phyloP scores from a whole-genome alignment of 2,329 filamentous ascomycete genomes.

The Lachnellula suecica region DNA sequence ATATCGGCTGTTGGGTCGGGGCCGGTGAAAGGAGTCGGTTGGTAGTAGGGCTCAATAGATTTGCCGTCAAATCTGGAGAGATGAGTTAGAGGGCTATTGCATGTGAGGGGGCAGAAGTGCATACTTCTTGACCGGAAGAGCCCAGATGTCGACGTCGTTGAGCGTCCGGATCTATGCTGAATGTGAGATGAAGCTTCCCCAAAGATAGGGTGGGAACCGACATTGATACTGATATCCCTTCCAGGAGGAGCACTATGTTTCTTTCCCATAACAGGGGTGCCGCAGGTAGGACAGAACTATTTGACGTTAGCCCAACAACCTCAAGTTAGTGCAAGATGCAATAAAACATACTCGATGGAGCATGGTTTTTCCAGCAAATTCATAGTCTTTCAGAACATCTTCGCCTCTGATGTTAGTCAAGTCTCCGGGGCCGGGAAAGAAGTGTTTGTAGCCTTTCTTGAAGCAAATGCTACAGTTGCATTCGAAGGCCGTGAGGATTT shows the following conservation, averaged over 20 bases:
- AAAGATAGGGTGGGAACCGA: constrained; percentile 25
- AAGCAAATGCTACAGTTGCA: constrained; percentile 69
- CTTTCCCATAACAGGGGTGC: constrained; percentile 40
- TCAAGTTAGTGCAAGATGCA: background rate
- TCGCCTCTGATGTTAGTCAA: constrained; percentile 49
- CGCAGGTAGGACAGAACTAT: constrained; percentile 54
- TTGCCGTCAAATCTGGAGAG: constrained; percentile 16
- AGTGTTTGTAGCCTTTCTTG: constrained; percentile 46
- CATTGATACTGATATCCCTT: constrained; percentile 42
- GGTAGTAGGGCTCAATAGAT: constrained; percentile 16
- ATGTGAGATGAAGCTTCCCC: background rate
- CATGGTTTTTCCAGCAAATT: constrained; percentile 39
- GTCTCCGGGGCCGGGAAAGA: constrained; percentile 29
- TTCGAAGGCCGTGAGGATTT: constrained; percentile 53
- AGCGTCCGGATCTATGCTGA: constrained; percentile 15
- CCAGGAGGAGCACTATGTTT: constrained; percentile 29
- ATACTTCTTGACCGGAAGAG: constrained; percentile 14
- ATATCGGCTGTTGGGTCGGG: constrained; percentile 12
- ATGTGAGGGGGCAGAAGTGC: background rate
- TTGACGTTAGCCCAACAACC: background rate
- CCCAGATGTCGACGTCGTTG: constrained; percentile 18
- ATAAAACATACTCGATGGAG: constrained; percentile 39
- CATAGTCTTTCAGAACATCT: constrained; percentile 43
- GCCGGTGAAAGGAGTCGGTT: constrained; percentile 9
- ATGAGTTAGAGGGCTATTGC: no score